phyloP scores from a whole-genome alignment of 768 basidiomycete species.

The Hortiboletus campestris region DNA sequence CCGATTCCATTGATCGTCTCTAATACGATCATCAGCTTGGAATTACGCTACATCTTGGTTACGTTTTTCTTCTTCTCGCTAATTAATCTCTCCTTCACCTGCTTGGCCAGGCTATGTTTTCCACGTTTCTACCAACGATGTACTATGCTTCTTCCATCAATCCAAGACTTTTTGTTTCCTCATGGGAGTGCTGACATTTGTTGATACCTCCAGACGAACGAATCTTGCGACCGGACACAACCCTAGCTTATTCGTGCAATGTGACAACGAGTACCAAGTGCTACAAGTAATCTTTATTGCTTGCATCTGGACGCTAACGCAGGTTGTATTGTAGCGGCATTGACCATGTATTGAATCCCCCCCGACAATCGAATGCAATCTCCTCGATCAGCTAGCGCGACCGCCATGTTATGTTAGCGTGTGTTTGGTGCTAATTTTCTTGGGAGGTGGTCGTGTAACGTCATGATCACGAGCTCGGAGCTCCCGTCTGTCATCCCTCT shows the following conservation, averaged over 20 bases:
- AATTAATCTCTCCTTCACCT: slow-evolving; percentile 12
- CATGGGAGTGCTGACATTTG: background rate
- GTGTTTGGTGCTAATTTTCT: too few relatives aligned
- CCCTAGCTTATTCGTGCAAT: background rate
- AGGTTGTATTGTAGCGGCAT: too few relatives aligned
- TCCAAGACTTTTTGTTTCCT: slow-evolving; percentile 2
- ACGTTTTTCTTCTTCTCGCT: background rate
- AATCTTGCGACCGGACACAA: background rate
- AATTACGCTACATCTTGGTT: slow-evolving; percentile 11
- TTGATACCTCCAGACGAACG: background rate
- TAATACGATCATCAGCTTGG: background rate
- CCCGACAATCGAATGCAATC: too few relatives aligned
- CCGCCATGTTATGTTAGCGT: too few relatives aligned
- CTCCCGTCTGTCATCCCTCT: too few relatives aligned
- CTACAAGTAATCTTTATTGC: too few relatives aligned
- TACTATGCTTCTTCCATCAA: slow-evolving; percentile 18
- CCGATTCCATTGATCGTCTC: background rate
- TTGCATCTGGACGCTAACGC: too few relatives aligned
- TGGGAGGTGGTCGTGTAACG: too few relatives aligned
- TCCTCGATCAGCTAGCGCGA: too few relatives aligned
- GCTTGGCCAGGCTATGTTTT: slow-evolving; percentile 24
- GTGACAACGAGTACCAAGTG: background rate
- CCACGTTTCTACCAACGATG: slow-evolving; percentile 9
- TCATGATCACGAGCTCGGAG: too few relatives aligned
- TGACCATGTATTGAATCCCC: too few relatives aligned